Evolutionary conservation across 163 green algal species (phyloP), one percentile per base, ranked within the genome.

Genomic region (Chlorella variabilis): DNA sequence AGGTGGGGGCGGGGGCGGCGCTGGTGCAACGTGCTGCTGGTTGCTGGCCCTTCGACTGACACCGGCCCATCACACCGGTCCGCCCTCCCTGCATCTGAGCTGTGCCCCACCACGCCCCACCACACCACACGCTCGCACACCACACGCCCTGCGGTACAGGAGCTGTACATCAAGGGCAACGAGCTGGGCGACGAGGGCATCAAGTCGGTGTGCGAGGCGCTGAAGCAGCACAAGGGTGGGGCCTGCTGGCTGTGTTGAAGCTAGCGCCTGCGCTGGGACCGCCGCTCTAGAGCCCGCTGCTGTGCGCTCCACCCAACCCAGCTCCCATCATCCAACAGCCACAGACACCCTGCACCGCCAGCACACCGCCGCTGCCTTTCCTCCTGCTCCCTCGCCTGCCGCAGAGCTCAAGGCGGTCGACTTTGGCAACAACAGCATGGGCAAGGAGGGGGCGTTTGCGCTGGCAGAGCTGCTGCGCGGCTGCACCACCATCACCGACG

Each of bases 341-440:
- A n/a, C 31, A 39, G 3, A 18, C 4, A 2, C 62, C 8, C 31
- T 31, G 29, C 62, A 70, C 31, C 33, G 29, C 11, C 45, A 54
- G 11, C 62, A 42, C 31, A 39, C 62, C 7, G 25, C 62, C 9
- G 8, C 62, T 70, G 13, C 33, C 34, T 15, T 33, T n/a, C n/a
- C n/a, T n/a, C n/a, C n/a, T n/a, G n/a, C n/a, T n/a, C n/a, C n/a
- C n/a, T n/a, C n/a, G n/a, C n/a, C n/a, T n/a, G n/a, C n/a, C 27
- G 77, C 69, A 68, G 87, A 93, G 49, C 77, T 98, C 6, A 89
- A 86, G 23, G 85, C 87, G 27, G 81, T 99, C 29, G 96, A 99
- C 88, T 63, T 98, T 58, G 93, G 94, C 80, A 98, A 99, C 91
- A 98, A 98, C 89, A 88, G 85, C 75, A 88, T 98, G 27, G 91